phyloP scores from a whole-genome alignment of 2,329 filamentous ascomycete species.

The Tolypocladium guangdongense region DNA sequence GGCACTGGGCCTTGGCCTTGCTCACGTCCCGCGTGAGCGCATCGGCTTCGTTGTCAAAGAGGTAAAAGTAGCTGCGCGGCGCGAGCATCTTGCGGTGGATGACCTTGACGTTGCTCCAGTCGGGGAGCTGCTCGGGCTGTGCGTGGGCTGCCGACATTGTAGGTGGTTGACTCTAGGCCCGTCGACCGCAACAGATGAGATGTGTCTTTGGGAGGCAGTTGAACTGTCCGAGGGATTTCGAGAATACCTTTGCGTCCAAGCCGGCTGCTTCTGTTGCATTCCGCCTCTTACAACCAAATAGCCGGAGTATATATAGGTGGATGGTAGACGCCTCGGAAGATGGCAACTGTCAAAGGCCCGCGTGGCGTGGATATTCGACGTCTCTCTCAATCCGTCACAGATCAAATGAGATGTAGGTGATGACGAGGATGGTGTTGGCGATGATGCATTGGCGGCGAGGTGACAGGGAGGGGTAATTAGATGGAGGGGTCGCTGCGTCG shows the following conservation, averaged over 20 bases:
- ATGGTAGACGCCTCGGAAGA: not conserved
- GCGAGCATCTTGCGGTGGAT: conserved; percentile 49
- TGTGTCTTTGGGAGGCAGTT: not conserved
- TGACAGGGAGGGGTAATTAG: not conserved
- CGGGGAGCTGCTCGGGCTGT: conserved; percentile 22
- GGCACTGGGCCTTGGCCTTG: conserved; percentile 27
- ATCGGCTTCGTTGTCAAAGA: conserved; percentile 36
- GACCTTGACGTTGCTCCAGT: conserved; percentile 51
- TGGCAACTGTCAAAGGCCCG: not conserved
- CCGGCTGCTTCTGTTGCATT: not conserved
- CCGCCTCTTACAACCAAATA: not conserved
- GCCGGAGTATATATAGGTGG: not conserved
- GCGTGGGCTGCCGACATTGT: not conserved
- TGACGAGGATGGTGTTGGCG: not conserved
- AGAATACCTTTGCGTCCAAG: not conserved
- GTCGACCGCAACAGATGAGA: not conserved
- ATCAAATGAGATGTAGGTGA: not conserved
- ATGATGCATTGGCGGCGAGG: not conserved
- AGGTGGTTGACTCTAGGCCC: not conserved
- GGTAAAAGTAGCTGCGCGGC: conserved; percentile 44
- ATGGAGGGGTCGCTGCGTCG: not conserved
- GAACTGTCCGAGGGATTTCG: not conserved
- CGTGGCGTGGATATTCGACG: not conserved
- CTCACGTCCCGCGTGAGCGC: conserved; percentile 31
- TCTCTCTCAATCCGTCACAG: not conserved